A percentile compares a stretch with the other conserved stretches of the same genome.
Evolutionary conservation across 257 asterid species (phyloP).

Genomic region (Solanum piurae): DNA sequence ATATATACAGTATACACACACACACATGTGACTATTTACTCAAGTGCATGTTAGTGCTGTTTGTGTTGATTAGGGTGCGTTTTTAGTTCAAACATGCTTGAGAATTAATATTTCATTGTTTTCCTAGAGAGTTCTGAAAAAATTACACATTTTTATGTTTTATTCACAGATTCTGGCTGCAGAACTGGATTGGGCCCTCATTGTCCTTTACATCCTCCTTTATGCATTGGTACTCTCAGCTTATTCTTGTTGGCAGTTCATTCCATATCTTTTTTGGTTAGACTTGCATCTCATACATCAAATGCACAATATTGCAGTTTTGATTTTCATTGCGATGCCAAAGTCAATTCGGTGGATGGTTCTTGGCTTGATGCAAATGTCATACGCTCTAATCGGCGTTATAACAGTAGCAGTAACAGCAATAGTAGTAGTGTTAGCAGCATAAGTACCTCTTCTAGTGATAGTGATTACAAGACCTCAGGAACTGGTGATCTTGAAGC

Average conservation of each 20-base stretch:
- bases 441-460: conserved; percentile 85
- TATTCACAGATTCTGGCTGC: conserved; percentile 87
- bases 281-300: background rate
- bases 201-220: conserved; percentile 64
- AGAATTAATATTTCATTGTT: background rate
- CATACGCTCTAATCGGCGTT: conserved; percentile 49
- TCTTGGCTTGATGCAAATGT: conserved; percentile 60
- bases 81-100: background rate
- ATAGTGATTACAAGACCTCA: conserved; percentile 60
- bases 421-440: conserved; percentile 84
- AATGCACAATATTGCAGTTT: conserved; percentile 12
- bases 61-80: background rate
- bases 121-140: background rate
- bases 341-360: conserved; percentile 48
- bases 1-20: no score
- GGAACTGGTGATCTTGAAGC: conserved; percentile 92
- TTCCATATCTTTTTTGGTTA: background rate
- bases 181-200: conserved; percentile 96
- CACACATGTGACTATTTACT: background rate
- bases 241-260: background rate
- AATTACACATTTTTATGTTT: background rate
- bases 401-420: conserved; percentile 87
- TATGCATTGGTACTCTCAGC: conserved; percentile 53
- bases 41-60: background rate
- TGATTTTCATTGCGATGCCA: conserved; percentile 50